Percentiles rank a stretch among this genome's conserved stretches.
phyloP scores from a whole-genome alignment of 192 early-diverging fungal species.

The Obelidium mucronatum region DNA sequence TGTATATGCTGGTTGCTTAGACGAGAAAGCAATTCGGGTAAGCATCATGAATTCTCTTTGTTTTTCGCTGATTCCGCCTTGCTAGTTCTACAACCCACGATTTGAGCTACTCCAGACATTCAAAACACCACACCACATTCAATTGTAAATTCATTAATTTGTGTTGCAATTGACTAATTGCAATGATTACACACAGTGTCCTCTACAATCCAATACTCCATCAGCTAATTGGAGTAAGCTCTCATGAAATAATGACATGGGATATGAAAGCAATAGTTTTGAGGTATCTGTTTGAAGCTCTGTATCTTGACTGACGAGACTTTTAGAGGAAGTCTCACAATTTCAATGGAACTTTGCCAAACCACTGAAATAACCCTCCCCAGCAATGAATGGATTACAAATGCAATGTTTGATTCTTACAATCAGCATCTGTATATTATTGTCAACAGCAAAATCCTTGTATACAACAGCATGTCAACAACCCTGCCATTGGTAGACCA shows the following conservation, averaged over 20 bases:
- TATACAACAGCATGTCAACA: conserved; percentile 24
- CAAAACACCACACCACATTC: conserved; percentile 42
- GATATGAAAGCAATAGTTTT: conserved; percentile 29
- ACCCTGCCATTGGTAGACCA: conserved; percentile 38
- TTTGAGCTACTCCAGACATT: conserved; percentile 48
- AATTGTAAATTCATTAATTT: conserved; percentile 37
- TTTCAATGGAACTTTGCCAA: conserved; percentile 35
- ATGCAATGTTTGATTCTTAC: conserved; percentile 39
- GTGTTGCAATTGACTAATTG: not conserved
- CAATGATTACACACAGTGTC: conserved; percentile 19
- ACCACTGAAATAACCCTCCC: conserved; percentile 39
- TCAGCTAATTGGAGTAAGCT: conserved; percentile 53
- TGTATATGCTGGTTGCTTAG: conserved; percentile 45
- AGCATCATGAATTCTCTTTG: not conserved
- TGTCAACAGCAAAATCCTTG: conserved; percentile 52
- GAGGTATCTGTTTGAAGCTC: conserved; percentile 11
- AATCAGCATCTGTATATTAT: conserved; percentile 44
- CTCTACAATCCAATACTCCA: conserved; percentile 40
- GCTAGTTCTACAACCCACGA: conserved; percentile 56
- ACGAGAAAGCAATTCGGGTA: conserved; percentile 47
- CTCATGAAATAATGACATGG: conserved; percentile 40
- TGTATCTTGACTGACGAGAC: not conserved
- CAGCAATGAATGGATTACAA: conserved; percentile 54
- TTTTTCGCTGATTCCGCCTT: not conserved
- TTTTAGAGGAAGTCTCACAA: conserved; percentile 31